phyloP scores from a whole-genome alignment of 176 grass and related monocot species.

The barley (Hordeum vulgare) region MorexV3_pseudomolecules_assembly NC_058520.1:163931426-163931925 shows the following conservation, averaged over 20 bases:
- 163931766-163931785: background rate
- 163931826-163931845: background rate
- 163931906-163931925: background rate
- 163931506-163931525: background rate
- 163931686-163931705: conserved; percentile 11
- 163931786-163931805: background rate
- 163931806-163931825: background rate
- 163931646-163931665: background rate
- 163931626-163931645: background rate
- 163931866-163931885: background rate
- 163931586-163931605: background rate
- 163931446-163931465: background rate
- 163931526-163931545: background rate
- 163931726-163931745: conserved; percentile 46
- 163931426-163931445: background rate
- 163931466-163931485: background rate
- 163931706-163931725: conserved; percentile 69
- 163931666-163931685: conserved; percentile 1
- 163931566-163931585: background rate
- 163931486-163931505: background rate
- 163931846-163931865: background rate
- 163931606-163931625: background rate
- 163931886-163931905: background rate
- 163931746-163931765: background rate
- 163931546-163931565: background rate